Evolutionary conservation across 768 basidiomycete genomes (phyloP).

Genomic region (Tylopilus vinaceipallidus): DNA sequence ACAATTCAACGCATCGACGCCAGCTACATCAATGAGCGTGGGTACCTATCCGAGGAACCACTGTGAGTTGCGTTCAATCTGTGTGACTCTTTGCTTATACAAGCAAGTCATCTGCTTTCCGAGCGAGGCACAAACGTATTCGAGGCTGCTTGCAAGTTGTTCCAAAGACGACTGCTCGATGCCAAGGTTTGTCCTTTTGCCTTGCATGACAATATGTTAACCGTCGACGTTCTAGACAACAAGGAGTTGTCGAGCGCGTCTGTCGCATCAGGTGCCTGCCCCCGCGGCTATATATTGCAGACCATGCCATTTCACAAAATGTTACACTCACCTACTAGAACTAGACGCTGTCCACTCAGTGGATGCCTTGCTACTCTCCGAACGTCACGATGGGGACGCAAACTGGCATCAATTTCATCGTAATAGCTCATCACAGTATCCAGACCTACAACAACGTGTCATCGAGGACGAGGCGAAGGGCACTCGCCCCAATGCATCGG

Average conservation of each 20-base stretch:
- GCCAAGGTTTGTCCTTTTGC: constrained; percentile 11
- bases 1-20: constrained; percentile 23
- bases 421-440: constrained; percentile 15
- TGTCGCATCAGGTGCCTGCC: constrained; percentile 16
- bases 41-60: constrained; percentile 18
- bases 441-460: constrained; percentile 7
- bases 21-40: constrained; percentile 6
- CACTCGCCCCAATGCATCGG: constrained; percentile 27
- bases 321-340: constrained; percentile 38
- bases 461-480: constrained; percentile 39
- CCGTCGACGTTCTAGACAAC: constrained; percentile 6
- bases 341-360: constrained; percentile 36
- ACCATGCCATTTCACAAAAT: constrained; percentile 36
- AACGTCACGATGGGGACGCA: constrained; percentile 14
- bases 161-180: constrained; percentile 16
- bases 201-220: not conserved
- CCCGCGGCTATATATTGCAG: constrained; percentile 34
- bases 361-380: constrained; percentile 30
- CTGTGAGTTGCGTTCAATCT: constrained; percentile 18
- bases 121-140: constrained; percentile 29
- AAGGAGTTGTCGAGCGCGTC: constrained; percentile 23
- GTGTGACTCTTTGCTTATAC: constrained; percentile 5
- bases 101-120: constrained; percentile 24
- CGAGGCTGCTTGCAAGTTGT: constrained; percentile 31
- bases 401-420: constrained; percentile 39